These are phyloP conservation scores for Paraconiothyrium brasiliense DNA, from an alignment of 2,329 filamentous ascomycete species.

Conservation along the genomic window DNA sequence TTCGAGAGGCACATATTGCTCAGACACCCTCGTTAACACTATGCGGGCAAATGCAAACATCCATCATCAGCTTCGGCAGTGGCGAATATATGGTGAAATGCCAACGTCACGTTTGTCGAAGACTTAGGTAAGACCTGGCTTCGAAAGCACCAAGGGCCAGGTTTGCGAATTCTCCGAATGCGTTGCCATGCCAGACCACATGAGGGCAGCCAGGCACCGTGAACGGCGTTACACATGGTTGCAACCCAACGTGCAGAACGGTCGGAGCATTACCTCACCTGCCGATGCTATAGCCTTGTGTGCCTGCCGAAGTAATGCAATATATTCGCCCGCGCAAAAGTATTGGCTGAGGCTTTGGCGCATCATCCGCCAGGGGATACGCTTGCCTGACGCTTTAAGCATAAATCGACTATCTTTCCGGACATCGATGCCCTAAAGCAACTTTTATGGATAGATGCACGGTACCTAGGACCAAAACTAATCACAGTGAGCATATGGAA, in stretches of 20 bases:
- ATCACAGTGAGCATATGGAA: conserved; percentile 1
- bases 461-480: neutral
- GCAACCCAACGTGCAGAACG: conserved; percentile 11
- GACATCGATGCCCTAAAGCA: neutral
- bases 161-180: conserved; percentile 25
- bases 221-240: conserved; percentile 4
- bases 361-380: conserved; percentile 5
- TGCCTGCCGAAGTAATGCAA: conserved; percentile 5
- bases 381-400: conserved; percentile 1
- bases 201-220: conserved; percentile 10
- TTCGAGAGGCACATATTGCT: conserved; percentile 22
- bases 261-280: conserved; percentile 5
- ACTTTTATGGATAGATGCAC: neutral
- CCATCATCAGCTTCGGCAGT: conserved; percentile 16
- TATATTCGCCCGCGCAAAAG: conserved; percentile 2
- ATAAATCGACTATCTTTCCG: neutral
- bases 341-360: conserved; percentile 11
- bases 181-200: conserved; percentile 16
- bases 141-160: conserved; percentile 17
- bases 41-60: conserved; percentile 15
- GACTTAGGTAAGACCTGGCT: conserved; percentile 5
- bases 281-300: neutral
- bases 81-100: neutral
- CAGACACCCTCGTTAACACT: conserved; percentile 17
- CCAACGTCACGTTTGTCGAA: neutral